Conservation (phyloP, 257 asterid genomes). For the Solanum paucissectum region DNA sequence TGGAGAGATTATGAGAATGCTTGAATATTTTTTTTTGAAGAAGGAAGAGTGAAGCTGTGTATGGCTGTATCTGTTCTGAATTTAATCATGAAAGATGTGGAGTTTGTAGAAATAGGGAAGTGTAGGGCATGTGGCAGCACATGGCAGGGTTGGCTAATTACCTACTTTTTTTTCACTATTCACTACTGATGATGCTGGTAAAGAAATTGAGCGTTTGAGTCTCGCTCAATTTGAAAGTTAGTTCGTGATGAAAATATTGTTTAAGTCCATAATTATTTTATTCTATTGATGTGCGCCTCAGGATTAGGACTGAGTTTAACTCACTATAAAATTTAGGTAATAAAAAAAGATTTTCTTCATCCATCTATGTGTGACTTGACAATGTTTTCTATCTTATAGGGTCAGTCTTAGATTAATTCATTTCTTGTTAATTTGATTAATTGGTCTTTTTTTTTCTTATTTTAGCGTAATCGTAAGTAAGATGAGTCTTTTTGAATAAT, state of each 20-base stretch:
- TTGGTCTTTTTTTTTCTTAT: not conserved
- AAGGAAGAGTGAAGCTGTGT: not conserved
- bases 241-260: rapidly evolving
- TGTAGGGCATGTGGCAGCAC: slow-evolving; percentile 59
- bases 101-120: slow-evolving; percentile 4
- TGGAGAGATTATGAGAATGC: not conserved
- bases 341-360: rapidly evolving
- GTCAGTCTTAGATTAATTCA: not conserved
- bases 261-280: too few species aligned
- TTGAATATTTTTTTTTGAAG: not conserved
- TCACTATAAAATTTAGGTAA: rapidly evolving
- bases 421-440: not conserved
- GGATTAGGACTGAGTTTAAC: too few species aligned
- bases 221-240: too few species aligned
- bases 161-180: not conserved
- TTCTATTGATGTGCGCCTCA: not conserved
- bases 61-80: not conserved
- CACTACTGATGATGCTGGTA: not conserved
- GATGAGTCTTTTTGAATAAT: not conserved
- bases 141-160: slow-evolving; percentile 62
- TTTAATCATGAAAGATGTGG: not conserved
- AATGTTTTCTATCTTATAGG: not conserved
- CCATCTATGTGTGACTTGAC: too few species aligned
- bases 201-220: too few species aligned
- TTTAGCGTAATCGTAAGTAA: not conserved